A percentile compares a stretch with the other conserved stretches of the same genome.
Conservation (phyloP, 2,329 filamentous ascomycete species). For the Cladophialophora bantiana region DNA sequence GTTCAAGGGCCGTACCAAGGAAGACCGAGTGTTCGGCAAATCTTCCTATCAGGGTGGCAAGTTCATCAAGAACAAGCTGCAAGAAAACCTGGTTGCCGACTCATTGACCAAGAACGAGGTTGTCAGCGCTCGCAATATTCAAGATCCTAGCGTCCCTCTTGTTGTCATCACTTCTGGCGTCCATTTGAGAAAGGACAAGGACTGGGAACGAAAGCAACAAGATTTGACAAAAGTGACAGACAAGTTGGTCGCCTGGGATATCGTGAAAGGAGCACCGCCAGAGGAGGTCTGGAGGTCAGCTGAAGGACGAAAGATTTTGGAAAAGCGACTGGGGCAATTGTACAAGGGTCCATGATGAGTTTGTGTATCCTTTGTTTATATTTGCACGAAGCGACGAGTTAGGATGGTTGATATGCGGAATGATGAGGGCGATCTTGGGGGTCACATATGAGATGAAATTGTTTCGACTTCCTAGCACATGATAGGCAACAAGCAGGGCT, state of each 20-base stretch:
- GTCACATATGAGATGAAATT: background rate
- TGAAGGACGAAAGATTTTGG: conserved; percentile 76
- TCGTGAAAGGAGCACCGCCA: conserved; percentile 77
- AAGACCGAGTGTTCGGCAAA: conserved; percentile 84
- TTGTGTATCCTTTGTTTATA: background rate
- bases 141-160: conserved; percentile 75
- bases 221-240: conserved; percentile 82
- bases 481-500: background rate
- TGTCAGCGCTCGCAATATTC: conserved; percentile 77
- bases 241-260: conserved; percentile 82
- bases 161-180: conserved; percentile 83
- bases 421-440: background rate
- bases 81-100: conserved; percentile 87
- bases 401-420: background rate
- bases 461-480: background rate
- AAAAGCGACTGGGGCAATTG: conserved; percentile 77
- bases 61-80: conserved; percentile 86
- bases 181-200: conserved; percentile 67
- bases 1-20: conserved; percentile 78
- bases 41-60: conserved; percentile 81
- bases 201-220: conserved; percentile 85
- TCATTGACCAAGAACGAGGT: conserved; percentile 87
- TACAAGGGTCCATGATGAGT: conserved; percentile 49
- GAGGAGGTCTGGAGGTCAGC: conserved; percentile 83
- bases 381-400: background rate